These are phyloP conservation scores for Friedmanniomyces simplex DNA, from an alignment of 495 filamentous ascomycete genomes.

Conservation along the genomic window DNA sequence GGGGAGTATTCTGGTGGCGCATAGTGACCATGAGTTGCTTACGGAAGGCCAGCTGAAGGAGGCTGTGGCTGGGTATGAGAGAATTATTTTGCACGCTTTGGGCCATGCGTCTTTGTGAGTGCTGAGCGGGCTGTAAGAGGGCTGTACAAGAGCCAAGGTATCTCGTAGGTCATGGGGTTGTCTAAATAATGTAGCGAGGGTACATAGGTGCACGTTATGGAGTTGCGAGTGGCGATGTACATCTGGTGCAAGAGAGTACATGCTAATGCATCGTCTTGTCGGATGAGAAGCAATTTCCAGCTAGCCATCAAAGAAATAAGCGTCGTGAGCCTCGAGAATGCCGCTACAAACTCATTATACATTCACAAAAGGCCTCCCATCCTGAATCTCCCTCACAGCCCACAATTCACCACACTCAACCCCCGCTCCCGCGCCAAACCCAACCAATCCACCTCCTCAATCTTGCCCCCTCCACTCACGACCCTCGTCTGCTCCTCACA, in stretches of 20 bases:
- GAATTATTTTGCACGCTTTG: constrained; percentile 26
- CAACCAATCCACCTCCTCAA: constrained; percentile 18
- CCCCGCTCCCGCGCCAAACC: constrained; percentile 2
- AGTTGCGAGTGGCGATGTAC: too few relatives aligned
- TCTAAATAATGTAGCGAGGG: too few relatives aligned
- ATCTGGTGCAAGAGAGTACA: too few relatives aligned
- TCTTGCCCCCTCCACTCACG: constrained; percentile 3
- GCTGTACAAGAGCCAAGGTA: too few relatives aligned
- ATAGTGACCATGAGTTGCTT: constrained; percentile 74
- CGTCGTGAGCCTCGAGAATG: too few relatives aligned
- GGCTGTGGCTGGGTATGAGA: constrained; percentile 37
- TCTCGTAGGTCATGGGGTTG: too few relatives aligned
- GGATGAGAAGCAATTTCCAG: too few relatives aligned
- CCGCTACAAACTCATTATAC: too few relatives aligned
- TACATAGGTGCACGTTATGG: too few relatives aligned
- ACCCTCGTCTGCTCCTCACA: constrained; percentile 31
- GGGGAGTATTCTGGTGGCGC: constrained; percentile 79
- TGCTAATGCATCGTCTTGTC: too few relatives aligned
- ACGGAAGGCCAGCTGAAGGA: constrained; percentile 48
- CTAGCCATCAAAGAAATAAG: too few relatives aligned
- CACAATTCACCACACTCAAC: constrained; percentile 16
- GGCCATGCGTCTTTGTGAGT: background rate
- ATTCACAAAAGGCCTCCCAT: background rate
- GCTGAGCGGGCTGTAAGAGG: too few relatives aligned
- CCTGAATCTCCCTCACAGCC: constrained; percentile 5